These are phyloP conservation scores for Pseudevernia furfuracea DNA, from an alignment of 495 filamentous ascomycete genomes.

Conservation along the genomic window DNA sequence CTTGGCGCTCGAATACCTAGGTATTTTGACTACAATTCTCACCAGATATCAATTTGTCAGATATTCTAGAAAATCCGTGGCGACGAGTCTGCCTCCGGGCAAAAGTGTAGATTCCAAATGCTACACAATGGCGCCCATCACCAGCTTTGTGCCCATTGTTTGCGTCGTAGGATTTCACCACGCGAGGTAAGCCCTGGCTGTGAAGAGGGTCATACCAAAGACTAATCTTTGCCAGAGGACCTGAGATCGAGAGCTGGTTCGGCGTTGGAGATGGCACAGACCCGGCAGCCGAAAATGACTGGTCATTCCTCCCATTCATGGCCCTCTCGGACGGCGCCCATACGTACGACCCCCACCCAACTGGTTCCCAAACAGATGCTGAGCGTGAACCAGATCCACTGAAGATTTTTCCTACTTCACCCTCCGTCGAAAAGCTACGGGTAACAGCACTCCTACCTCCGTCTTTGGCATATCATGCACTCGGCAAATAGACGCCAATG, in stretches of 20 bases:
- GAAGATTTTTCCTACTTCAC: constrained; percentile 99
- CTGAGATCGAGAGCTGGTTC: constrained; percentile 90
- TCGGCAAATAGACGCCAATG: constrained; percentile 73
- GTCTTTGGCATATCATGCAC: constrained; percentile 96
- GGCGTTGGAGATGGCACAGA: constrained; percentile 69
- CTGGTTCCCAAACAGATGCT: constrained; percentile 11
- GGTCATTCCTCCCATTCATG: constrained; percentile 92
- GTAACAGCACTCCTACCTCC: constrained; percentile 58
- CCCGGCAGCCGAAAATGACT: constrained; percentile 81
- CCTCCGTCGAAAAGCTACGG: constrained; percentile 59
- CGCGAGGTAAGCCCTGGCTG: constrained; percentile 52
- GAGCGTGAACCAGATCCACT: constrained; percentile 48
- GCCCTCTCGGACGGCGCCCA: constrained; percentile 95
- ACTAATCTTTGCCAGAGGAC: constrained; percentile 52
- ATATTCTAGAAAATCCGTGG: not conserved
- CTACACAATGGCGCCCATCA: constrained; percentile 14
- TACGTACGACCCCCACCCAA: constrained; percentile 50
- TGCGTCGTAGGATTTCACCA: constrained; percentile 96
- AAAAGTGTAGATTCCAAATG: not conserved
- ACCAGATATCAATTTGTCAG: not conserved
- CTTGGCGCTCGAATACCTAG: not conserved
- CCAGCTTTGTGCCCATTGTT: constrained; percentile 48
- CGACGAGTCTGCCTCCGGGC: constrained; percentile 2
- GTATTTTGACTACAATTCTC: not conserved
- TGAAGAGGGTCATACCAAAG: not conserved